These are phyloP conservation scores for Penicillium samsonianum DNA, from an alignment of 495 filamentous ascomycete species.

Conservation along the genomic window DNA sequence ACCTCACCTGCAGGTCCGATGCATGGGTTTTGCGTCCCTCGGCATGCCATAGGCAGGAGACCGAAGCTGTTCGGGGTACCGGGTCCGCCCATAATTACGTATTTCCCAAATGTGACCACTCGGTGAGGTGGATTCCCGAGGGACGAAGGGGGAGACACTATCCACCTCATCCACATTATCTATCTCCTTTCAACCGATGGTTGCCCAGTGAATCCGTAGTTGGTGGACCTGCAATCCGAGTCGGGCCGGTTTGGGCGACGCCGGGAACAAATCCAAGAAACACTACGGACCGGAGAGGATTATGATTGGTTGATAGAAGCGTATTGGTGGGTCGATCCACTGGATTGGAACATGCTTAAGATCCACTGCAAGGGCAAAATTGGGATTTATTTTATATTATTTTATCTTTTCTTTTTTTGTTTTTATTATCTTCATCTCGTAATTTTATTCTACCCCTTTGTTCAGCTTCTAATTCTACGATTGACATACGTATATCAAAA, in stretches of 20 bases:
- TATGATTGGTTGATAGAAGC: conserved; percentile 23
- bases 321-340: conserved; percentile 26
- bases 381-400: not conserved
- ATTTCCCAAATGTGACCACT: conserved; percentile 27
- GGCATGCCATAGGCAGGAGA: conserved; percentile 7
- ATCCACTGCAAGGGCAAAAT: conserved; percentile 33
- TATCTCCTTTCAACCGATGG: conserved; percentile 25
- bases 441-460: not conserved
- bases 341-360: conserved; percentile 22
- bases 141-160: conserved; percentile 14
- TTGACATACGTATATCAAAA: not conserved
- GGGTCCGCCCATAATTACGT: conserved; percentile 24
- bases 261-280: conserved; percentile 32
- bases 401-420: not conserved
- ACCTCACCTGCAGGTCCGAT: conserved; percentile 10
- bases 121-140: conserved; percentile 33
- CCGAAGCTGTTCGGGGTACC: conserved; percentile 6
- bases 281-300: conserved; percentile 10
- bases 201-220: conserved; percentile 29
- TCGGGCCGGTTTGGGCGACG: conserved; percentile 35
- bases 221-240: conserved; percentile 37
- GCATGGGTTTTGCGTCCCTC: conserved; percentile 3
- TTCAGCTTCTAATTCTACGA: not conserved
- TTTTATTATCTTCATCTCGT: not conserved
- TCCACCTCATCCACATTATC: conserved; percentile 20